Evolutionary conservation across 179 eudicot species (phyloP).

Genomic region (Actinidia arguta): DNA sequence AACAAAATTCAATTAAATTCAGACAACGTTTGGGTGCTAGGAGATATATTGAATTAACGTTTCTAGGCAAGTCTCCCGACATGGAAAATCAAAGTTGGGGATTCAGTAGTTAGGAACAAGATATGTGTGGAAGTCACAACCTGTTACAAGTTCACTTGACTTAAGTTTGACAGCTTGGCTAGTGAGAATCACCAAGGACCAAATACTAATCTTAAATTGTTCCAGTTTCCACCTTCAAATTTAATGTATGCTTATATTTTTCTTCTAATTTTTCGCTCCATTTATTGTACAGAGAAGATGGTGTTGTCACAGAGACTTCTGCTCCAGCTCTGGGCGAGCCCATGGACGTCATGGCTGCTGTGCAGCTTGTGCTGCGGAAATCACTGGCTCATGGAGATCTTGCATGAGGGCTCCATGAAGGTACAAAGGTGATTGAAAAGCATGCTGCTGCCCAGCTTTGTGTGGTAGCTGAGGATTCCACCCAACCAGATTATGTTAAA

Average conservation of each 20-base stretch:
- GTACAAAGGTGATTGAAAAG: slow-evolving; percentile 50
- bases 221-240: background rate
- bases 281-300: slow-evolving; percentile 35
- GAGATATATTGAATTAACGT: too few relatives aligned
- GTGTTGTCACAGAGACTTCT: slow-evolving; percentile 27
- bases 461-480: slow-evolving; percentile 51
- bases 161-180: too few relatives aligned
- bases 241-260: background rate
- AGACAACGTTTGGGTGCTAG: too few relatives aligned
- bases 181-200: too few relatives aligned
- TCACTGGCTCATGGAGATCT: slow-evolving; percentile 45
- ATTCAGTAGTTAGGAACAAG: too few relatives aligned
- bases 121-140: too few relatives aligned
- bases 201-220: too few relatives aligned
- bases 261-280: background rate
- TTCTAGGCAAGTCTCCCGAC: too few relatives aligned
- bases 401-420: slow-evolving; percentile 45
- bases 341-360: slow-evolving; percentile 46
- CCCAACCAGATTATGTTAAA: slow-evolving; percentile 47
- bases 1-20: too few relatives aligned
- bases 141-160: too few relatives aligned
- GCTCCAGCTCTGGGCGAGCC: slow-evolving; percentile 51
- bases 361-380: slow-evolving; percentile 48
- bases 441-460: slow-evolving; percentile 49
- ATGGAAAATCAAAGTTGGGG: too few relatives aligned